Percentiles rank a stretch among this genome's conserved stretches.
These are phyloP conservation scores for Rhododendron henanense DNA, from an alignment of 148 eudicot genomes.

Conservation along the genomic window DNA sequence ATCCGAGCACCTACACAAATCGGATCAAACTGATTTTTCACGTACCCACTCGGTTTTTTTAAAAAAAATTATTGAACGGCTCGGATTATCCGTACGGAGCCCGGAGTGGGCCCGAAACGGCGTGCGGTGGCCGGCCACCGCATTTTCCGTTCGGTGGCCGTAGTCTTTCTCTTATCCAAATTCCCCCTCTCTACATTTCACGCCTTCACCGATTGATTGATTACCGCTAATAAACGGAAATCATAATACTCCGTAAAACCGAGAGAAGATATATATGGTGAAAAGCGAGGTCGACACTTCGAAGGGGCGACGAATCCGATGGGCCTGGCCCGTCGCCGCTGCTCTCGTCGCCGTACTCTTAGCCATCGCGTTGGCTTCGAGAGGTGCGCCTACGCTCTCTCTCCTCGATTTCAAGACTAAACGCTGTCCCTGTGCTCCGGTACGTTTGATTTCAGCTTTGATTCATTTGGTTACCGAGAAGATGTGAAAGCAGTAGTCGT, in stretches of 20 bases:
- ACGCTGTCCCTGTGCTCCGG: slow-evolving; percentile 5
- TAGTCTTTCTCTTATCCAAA: no score
- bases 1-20: no score
- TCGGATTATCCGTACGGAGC: no score
- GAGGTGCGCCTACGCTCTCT: background rate
- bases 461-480: background rate
- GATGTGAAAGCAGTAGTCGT: background rate
- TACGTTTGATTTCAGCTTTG: background rate
- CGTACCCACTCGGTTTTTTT: no score
- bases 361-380: slow-evolving; percentile 2
- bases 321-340: background rate
- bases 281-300: background rate
- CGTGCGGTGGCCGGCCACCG: no score
- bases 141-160: no score
- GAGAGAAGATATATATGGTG: background rate
- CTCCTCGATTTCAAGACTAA: background rate
- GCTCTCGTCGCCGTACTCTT: background rate
- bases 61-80: no score
- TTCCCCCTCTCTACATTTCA: background rate
- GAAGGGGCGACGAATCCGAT: background rate
- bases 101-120: no score
- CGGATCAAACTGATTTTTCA: no score
- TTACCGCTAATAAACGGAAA: background rate
- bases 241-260: background rate
- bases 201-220: background rate